Conservation (phyloP, 768 basidiomycete species). For the Boletus bicolor region DNA sequence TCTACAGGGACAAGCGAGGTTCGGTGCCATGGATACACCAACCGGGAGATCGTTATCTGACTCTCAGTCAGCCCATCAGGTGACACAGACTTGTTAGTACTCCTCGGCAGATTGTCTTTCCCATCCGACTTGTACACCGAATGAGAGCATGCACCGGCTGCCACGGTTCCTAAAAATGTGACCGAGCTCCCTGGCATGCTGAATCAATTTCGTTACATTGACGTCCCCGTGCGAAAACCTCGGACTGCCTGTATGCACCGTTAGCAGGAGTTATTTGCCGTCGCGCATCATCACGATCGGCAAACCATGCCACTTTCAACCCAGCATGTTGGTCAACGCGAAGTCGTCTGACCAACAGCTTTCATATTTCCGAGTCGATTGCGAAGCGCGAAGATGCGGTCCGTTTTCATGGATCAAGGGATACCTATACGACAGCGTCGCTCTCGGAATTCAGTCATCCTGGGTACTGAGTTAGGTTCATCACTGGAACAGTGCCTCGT, state of each 20-base stretch:
- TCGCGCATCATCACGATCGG: background rate
- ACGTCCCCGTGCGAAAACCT: constrained; percentile 14
- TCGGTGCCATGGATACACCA: background rate
- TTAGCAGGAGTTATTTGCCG: background rate
- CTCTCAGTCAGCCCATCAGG: background rate
- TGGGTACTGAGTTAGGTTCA: constrained; percentile 21
- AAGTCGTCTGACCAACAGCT: background rate
- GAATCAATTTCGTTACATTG: background rate
- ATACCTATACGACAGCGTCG: background rate
- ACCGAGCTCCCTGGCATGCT: background rate
- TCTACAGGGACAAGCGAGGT: background rate
- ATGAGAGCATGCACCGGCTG: background rate
- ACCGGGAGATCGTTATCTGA: background rate
- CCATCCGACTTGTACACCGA: background rate
- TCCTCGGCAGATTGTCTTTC: background rate
- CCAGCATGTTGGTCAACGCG: background rate
- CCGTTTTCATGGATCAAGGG: background rate
- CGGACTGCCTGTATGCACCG: background rate
- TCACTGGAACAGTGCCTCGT: constrained; percentile 18
- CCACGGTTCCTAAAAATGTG: background rate
- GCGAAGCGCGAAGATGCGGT: background rate
- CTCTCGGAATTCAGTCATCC: constrained; percentile 1
- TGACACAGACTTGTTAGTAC: background rate
- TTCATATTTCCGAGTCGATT: constrained; percentile 9
- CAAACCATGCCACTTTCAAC: background rate